Evolutionary conservation across 441 rosid genomes (phyloP).

Genomic region (Oxalis stricta): DNA sequence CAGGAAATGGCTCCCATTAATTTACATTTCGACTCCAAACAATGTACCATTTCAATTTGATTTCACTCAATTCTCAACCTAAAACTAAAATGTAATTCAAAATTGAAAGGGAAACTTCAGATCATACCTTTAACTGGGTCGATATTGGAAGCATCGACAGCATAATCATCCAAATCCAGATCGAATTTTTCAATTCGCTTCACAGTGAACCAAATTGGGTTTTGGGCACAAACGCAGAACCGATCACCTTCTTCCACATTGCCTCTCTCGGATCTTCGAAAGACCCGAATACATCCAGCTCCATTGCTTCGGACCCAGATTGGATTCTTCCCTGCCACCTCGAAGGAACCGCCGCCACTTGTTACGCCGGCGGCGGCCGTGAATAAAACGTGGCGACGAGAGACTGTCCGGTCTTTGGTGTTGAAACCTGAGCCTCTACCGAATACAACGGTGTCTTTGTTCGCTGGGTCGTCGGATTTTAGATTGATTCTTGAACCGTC

Average conservation of each 20-base stretch:
- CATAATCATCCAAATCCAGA: slow-evolving; percentile 15
- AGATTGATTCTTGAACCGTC: slow-evolving; percentile 40
- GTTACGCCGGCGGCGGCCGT: slow-evolving; percentile 5
- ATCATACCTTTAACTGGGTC: slow-evolving; percentile 53
- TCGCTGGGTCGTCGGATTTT: slow-evolving; percentile 10
- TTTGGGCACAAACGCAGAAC: slow-evolving; percentile 39
- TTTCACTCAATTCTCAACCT: no score
- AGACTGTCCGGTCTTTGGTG: slow-evolving; percentile 37
- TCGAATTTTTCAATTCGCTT: slow-evolving; percentile 19
- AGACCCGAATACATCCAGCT: slow-evolving; percentile 20
- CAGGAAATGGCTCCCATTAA: no score
- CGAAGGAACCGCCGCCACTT: slow-evolving; percentile 34
- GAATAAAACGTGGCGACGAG: slow-evolving; percentile 47
- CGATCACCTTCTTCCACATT: slow-evolving; percentile 33
- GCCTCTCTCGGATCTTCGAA: slow-evolving; percentile 36
- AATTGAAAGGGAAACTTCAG: neutral
- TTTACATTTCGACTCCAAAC: no score
- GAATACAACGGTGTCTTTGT: slow-evolving; percentile 16
- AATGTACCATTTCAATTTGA: no score
- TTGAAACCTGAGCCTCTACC: slow-evolving; percentile 52
- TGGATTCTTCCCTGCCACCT: slow-evolving; percentile 59
- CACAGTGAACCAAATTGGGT: slow-evolving; percentile 46
- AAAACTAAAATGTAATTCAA: no score
- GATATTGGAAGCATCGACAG: slow-evolving; percentile 19
- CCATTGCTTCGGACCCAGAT: slow-evolving; percentile 31